phyloP scores from a whole-genome alignment of 495 filamentous ascomycete genomes.

The Aspergillus biplanus region DNA sequence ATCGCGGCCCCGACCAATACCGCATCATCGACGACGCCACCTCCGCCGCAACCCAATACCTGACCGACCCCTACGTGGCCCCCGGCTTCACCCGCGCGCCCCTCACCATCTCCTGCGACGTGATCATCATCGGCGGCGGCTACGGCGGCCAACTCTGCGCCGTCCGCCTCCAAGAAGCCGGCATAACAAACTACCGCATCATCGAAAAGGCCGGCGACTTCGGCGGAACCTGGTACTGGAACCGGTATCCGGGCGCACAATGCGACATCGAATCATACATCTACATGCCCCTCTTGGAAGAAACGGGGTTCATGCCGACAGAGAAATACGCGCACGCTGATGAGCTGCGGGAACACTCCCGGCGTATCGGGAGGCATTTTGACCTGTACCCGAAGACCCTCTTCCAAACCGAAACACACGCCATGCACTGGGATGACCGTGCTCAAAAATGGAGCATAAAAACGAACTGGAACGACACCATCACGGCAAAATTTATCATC shows the following conservation, averaged over 20 bases:
- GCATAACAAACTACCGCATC: slow-evolving; percentile 4
- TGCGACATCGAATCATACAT: slow-evolving; percentile 37
- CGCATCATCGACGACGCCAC: slow-evolving; percentile 11
- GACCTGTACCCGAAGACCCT: slow-evolving; percentile 9
- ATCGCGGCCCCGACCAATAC: background rate
- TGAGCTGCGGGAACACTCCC: slow-evolving; percentile 33
- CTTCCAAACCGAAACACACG: slow-evolving; percentile 1
- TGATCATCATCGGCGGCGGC: slow-evolving; percentile 10
- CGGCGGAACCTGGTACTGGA: slow-evolving; percentile 55
- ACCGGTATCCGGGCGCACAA: slow-evolving; percentile 39
- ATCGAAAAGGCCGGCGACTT: slow-evolving; percentile 52
- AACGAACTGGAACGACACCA: slow-evolving; percentile 5
- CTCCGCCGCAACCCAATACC: background rate
- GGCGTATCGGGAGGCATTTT: slow-evolving; percentile 39
- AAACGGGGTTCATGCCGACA: slow-evolving; percentile 59
- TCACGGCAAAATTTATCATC: slow-evolving; percentile 8
- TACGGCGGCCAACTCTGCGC: slow-evolving; percentile 6
- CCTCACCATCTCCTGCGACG: background rate
- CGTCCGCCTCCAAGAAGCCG: background rate
- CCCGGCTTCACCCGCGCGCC: slow-evolving; percentile 5
- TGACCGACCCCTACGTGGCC: slow-evolving; percentile 4
- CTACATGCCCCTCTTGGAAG: slow-evolving; percentile 60
- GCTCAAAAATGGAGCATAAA: background rate
- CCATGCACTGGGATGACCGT: slow-evolving; percentile 4
- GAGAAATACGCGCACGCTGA: slow-evolving; percentile 31